A percentile compares a stretch with the other conserved stretches of the same genome.
These are phyloP conservation scores for Nicotiana obtusifolia DNA, from an alignment of 257 asterid genomes.

Conservation along the genomic window DNA sequence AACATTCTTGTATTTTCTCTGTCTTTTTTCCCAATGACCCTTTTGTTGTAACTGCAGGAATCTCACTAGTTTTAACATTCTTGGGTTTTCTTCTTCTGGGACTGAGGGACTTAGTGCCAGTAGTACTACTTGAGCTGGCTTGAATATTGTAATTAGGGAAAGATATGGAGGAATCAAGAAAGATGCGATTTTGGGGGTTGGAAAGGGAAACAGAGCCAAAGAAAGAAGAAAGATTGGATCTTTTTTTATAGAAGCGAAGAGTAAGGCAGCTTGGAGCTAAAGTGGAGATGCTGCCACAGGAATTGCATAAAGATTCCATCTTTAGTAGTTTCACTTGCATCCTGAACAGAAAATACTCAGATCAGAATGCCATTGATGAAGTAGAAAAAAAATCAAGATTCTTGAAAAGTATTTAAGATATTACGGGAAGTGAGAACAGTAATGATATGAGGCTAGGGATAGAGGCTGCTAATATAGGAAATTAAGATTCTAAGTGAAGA, in stretches of 20 bases:
- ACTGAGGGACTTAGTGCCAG: conserved; percentile 15
- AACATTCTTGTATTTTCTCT: background rate
- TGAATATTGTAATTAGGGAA: background rate
- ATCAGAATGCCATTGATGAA: conserved; percentile 4
- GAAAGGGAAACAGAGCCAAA: background rate
- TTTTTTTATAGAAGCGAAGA: background rate
- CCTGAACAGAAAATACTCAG: background rate
- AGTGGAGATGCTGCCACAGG: background rate
- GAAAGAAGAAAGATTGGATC: conserved; percentile 4
- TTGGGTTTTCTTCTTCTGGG: conserved; percentile 36
- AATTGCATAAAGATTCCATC: conserved; percentile 3
- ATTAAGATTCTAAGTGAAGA: background rate
- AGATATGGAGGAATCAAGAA: conserved; percentile 9
- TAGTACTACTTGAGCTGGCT: background rate
- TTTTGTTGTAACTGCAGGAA: background rate
- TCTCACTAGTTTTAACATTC: background rate
- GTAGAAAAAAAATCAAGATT: background rate
- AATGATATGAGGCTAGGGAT: background rate
- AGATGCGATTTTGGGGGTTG: background rate
- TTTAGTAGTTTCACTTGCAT: conserved; percentile 7
- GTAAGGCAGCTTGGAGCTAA: conserved; percentile 4
- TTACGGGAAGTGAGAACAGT: background rate
- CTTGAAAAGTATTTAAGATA: background rate
- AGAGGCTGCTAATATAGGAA: background rate
- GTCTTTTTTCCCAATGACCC: background rate